Evolutionary conservation across 352 stramenopile genomes (phyloP).

Genomic region (Globisporangium sylvaticum): DNA sequence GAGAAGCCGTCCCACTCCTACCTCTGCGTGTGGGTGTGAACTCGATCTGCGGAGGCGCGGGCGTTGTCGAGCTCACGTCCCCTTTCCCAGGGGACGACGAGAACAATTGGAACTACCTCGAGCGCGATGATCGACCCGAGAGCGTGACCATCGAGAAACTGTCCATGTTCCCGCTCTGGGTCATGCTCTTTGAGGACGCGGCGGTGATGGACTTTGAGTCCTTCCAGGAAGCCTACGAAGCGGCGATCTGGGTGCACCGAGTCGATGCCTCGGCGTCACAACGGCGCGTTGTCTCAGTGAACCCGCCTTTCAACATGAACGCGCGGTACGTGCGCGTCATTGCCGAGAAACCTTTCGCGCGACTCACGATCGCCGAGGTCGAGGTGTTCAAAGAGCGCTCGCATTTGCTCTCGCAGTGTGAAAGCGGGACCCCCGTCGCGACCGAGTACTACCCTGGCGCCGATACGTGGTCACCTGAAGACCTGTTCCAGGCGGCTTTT

Average conservation of each 20-base stretch:
- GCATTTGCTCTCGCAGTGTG: constrained; percentile 57
- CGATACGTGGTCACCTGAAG: constrained; percentile 58
- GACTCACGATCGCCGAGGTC: constrained; percentile 69
- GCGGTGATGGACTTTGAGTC: constrained; percentile 54
- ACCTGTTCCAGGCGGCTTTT: constrained; percentile 54
- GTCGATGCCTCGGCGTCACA: constrained; percentile 22
- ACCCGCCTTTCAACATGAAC: constrained; percentile 35
- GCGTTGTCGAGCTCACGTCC: constrained; percentile 24
- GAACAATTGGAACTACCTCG: constrained; percentile 34
- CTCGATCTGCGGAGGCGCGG: constrained; percentile 29
- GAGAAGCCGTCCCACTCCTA: background rate
- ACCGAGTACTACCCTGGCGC: constrained; percentile 40
- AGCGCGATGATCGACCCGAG: constrained; percentile 20
- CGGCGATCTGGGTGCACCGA: constrained; percentile 42
- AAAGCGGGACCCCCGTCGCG: constrained; percentile 45
- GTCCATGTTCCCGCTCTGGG: constrained; percentile 76
- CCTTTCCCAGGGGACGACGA: constrained; percentile 40
- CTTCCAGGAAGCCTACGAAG: constrained; percentile 44
- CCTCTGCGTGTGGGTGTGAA: constrained; percentile 34
- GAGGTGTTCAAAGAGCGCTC: constrained; percentile 59
- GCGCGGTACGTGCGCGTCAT: constrained; percentile 69
- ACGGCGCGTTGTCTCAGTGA: constrained; percentile 35
- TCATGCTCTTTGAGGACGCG: constrained; percentile 67
- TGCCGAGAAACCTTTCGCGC: constrained; percentile 28
- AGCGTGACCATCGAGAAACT: constrained; percentile 20